Evolutionary conservation across 768 basidiomycete genomes (phyloP), one percentile per base, ranked within the genome.

Genomic region (Amyloporia xantha): DNA sequence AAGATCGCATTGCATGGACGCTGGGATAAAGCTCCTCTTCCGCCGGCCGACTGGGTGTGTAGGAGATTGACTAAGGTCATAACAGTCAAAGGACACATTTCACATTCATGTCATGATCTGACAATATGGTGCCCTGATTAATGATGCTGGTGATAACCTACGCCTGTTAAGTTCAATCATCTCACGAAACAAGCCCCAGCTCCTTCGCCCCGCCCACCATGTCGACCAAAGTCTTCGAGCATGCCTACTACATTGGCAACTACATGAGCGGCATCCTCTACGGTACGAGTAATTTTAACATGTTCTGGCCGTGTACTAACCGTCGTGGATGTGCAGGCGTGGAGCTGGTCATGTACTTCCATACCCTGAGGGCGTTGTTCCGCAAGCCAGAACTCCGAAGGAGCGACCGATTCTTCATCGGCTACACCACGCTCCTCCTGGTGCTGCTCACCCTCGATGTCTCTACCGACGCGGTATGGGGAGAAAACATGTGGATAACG

Each of bases 401-500:
- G 25, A 47, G 37, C 23, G 59, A 55, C 44, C 45, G 36, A 37
- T 57, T 62, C 44, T 54, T 59, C 44, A 28, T 54, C 17, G 24
- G 19, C 11, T 64, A 57, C 50, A 55, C 55, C 50, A 62, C 55
- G n/a, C 40, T 55, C 12, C 51, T 62, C 17, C 39, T 64, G n/a
- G n/a, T 51, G 13, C 57, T 66, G 15, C 54, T 59, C 52, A 63
- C 63, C 19, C 58, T 65, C 42, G 55, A 55, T 37, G 56, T 62
- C 45, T 51, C 55, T 21, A 53, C 55, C 1, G 58, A 66, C 19
- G 55, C 54, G 12, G 60, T 62, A 26, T 64, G 57, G 44, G 59
- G 58, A n/a, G 53, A 67, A 50, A 45, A 51, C 47, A 62, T 64
- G 57, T 66, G 57, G 57, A 60, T 63, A 37, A 55, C 55, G 33